A percentile compares a stretch with the other conserved stretches of the same genome.
Conservation (phyloP, 2,329 filamentous ascomycete species). For the Pyrenophora teres region DNA sequence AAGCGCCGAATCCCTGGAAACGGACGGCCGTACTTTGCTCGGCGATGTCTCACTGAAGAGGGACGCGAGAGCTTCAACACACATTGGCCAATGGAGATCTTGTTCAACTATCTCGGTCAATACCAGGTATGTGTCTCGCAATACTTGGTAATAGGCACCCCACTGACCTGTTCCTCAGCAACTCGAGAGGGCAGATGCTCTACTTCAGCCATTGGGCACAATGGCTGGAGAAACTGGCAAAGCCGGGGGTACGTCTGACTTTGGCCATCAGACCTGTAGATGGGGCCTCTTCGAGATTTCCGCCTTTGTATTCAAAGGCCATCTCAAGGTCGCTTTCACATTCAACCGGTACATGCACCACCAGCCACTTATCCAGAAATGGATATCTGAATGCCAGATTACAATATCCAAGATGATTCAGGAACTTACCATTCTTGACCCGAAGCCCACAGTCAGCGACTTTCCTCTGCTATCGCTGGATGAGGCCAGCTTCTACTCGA, state of each 20-base stretch:
- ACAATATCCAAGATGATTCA: constrained; percentile 40
- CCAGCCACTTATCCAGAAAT: constrained; percentile 50
- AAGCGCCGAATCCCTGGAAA: constrained; percentile 46
- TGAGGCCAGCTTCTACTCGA: constrained; percentile 49
- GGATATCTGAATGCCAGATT: constrained; percentile 49
- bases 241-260: constrained; percentile 53
- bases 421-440: constrained; percentile 31
- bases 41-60: constrained; percentile 35
- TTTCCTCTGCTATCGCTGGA: constrained; percentile 53
- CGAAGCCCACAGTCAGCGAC: constrained; percentile 50
- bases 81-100: constrained; percentile 59
- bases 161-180: constrained; percentile 48
- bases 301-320: constrained; percentile 54
- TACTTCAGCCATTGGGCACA: constrained; percentile 51
- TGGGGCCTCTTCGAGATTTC: constrained; percentile 60
- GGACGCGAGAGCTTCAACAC: constrained; percentile 37
- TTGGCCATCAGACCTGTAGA: constrained; percentile 51
- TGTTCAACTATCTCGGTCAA: constrained; percentile 62
- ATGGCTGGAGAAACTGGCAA: constrained; percentile 54
- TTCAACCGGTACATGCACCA: constrained; percentile 57
- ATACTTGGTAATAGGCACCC: too few relatives aligned
- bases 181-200: constrained; percentile 51
- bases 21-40: constrained; percentile 54
- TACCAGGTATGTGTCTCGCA: constrained; percentile 49
- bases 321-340: constrained; percentile 56